Base-by-base conservation (phyloP, 495 filamentous ascomycete genomes). In the Cairneyella variabilis region DNA sequence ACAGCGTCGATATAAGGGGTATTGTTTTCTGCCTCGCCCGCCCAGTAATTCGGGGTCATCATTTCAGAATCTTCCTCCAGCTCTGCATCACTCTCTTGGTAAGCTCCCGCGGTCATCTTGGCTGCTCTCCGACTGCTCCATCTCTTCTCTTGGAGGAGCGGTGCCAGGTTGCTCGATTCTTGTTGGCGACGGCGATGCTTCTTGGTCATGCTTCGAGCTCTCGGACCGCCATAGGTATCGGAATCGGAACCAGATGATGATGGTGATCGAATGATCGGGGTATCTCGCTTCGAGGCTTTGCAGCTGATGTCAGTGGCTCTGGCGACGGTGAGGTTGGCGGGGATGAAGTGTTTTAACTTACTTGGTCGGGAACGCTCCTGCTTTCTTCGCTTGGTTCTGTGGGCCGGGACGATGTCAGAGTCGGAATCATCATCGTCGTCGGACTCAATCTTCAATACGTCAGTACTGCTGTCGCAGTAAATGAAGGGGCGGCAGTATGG, bases 101-200 rank as follows among this genome's bases (percentile, higher is more conserved):
- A 82, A n/a, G 78, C 90, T 64, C 95, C 95, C 45, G 84, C 92
- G 26, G 88, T 85, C 11, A 97, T 80, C 63, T 88, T 89, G 3
- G 86, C 85, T 50, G 91, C 90, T 53, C 88, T 85, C 47, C 93
- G 78, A 32, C 87, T 95, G 3, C 90, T 96, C 79, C 95, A 97
- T 56, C 93, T 84, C 51, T 95, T 85, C 57, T 90, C 88, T 48
- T 82, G 78, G 20, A 83, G 74, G 12, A 81, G 69, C 8, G 84
- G 77, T 27, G 77, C 78, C 8, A 77, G 73, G 26, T 48, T 54
- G 49, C 77, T 78, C 23, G 72, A 66, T 51, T 83, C 82, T 16
- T 79, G 70, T 60, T 88, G 78, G 42, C 83, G 85, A 16, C 86
- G 85, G 47, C 80, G 81, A 65, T 80, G 76, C 65, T 88, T 90